Evolutionary conservation across 1,284 basidiomycete genomes (phyloP).

Genomic region (Amylostereum areolatum): DNA sequence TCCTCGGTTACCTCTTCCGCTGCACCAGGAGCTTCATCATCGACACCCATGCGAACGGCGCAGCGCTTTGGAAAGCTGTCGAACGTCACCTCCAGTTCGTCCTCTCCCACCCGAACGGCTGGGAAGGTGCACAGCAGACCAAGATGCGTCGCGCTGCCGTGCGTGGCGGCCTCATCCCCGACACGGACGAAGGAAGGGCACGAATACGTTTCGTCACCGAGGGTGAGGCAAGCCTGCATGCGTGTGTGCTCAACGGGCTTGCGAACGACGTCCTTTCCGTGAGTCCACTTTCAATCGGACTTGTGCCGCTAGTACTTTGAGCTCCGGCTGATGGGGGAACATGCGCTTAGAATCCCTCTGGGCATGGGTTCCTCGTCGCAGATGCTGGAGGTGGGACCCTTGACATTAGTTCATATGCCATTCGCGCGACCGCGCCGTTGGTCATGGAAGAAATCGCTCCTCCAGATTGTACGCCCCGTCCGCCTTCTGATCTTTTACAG

Average conservation of each 20-base stretch:
- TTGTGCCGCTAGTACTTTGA: not conserved
- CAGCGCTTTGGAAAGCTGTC: slow-evolving; percentile 56
- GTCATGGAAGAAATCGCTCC: slow-evolving; percentile 76
- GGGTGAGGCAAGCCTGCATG: slow-evolving; percentile 74
- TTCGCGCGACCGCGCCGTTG: slow-evolving; percentile 58
- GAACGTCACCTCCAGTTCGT: slow-evolving; percentile 66
- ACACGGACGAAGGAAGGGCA: slow-evolving; percentile 63
- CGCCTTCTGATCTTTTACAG: not conserved
- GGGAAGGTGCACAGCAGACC: slow-evolving; percentile 76
- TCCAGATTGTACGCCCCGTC: slow-evolving; percentile 55
- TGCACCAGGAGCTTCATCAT: slow-evolving; percentile 69
- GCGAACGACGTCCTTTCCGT: slow-evolving; percentile 71
- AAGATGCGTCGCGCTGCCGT: slow-evolving; percentile 68
- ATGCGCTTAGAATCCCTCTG: slow-evolving; percentile 49
- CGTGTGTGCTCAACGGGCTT: slow-evolving; percentile 67
- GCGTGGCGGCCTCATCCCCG: slow-evolving; percentile 60
- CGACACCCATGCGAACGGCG: slow-evolving; percentile 69
- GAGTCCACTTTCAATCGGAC: slow-evolving; percentile 14
- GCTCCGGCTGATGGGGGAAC: not conserved
- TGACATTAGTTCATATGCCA: slow-evolving; percentile 72
- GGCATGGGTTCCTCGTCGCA: slow-evolving; percentile 68
- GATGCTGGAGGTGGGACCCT: slow-evolving; percentile 78
- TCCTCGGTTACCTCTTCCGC: slow-evolving; percentile 63
- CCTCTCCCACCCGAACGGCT: slow-evolving; percentile 73
- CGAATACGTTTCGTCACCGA: slow-evolving; percentile 74